These are phyloP conservation scores for Lasiodiplodia sp. DNA, from an alignment of 2,329 filamentous ascomycete species.

Conservation along the genomic window DNA sequence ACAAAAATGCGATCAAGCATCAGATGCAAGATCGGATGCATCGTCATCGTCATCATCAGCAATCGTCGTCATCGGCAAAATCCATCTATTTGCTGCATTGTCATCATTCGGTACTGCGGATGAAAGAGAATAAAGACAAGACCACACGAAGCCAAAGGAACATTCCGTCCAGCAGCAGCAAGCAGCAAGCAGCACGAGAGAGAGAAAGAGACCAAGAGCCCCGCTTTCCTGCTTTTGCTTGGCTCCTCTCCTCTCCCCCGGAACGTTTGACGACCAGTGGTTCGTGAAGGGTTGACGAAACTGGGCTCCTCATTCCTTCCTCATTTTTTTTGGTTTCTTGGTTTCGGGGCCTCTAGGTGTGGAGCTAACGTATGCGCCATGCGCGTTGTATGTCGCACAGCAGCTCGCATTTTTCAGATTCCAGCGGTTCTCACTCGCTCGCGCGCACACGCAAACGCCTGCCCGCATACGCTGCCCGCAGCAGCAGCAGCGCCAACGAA, in stretches of 20 bases:
- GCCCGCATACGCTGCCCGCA: neutral
- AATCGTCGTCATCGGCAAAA: neutral
- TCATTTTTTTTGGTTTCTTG: neutral
- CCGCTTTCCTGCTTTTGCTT: neutral
- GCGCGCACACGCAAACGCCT: too few species aligned
- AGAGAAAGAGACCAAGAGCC: too few species aligned
- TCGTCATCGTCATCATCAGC: neutral
- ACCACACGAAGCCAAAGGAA: neutral
- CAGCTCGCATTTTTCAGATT: neutral
- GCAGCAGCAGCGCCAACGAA: neutral
- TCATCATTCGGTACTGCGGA: neutral
- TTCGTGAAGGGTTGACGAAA: neutral
- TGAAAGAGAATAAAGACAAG: neutral
- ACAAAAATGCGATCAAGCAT: neutral
- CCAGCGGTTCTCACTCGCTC: neutral
- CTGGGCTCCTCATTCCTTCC: neutral
- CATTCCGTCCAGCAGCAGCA: neutral
- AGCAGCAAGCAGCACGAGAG: too few species aligned
- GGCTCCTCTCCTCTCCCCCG: too few species aligned
- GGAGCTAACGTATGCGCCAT: neutral
- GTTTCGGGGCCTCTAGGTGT: neutral
- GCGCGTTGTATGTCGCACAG: neutral
- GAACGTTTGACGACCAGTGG: neutral
- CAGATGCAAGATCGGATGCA: neutral
- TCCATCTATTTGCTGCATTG: neutral